Evolutionary conservation across 768 basidiomycete genomes (phyloP).

Genomic region (Boletus patriciae): DNA sequence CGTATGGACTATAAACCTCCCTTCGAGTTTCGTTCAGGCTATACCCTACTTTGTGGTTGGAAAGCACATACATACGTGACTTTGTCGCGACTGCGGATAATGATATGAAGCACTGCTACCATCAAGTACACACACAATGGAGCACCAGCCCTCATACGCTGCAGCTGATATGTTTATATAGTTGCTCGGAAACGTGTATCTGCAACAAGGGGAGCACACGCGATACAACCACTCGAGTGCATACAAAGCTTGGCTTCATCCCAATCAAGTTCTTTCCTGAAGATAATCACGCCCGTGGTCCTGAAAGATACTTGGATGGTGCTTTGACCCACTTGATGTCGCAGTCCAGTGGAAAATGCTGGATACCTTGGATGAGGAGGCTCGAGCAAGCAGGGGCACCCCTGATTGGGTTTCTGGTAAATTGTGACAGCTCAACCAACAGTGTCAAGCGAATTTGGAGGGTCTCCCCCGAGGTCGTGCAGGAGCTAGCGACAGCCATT

Average conservation of each 20-base stretch:
- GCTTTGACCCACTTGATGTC: no score
- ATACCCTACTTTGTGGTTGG: no score
- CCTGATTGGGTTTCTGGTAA: no score
- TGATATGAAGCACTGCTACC: not conserved
- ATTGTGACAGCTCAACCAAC: no score
- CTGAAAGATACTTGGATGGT: no score
- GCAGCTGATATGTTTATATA: not conserved
- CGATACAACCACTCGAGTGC: not conserved
- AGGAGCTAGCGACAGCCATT: constrained; percentile 8
- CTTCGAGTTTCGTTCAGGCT: not conserved
- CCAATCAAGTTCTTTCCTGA: not conserved
- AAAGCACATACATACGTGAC: no score
- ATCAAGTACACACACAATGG: not conserved
- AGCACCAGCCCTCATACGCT: not conserved
- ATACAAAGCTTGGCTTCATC: not conserved
- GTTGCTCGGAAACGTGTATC: not conserved
- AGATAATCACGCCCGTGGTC: no score
- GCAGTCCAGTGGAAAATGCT: no score
- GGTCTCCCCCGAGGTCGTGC: not conserved
- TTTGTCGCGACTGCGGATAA: not conserved
- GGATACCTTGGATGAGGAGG: no score
- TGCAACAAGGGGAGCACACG: not conserved
- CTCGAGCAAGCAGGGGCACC: no score
- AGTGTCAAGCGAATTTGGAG: not conserved
- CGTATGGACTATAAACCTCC: not conserved